Conservation (phyloP, 805 yeast genomes). For the Metschnikowia picachoensis region DNA sequence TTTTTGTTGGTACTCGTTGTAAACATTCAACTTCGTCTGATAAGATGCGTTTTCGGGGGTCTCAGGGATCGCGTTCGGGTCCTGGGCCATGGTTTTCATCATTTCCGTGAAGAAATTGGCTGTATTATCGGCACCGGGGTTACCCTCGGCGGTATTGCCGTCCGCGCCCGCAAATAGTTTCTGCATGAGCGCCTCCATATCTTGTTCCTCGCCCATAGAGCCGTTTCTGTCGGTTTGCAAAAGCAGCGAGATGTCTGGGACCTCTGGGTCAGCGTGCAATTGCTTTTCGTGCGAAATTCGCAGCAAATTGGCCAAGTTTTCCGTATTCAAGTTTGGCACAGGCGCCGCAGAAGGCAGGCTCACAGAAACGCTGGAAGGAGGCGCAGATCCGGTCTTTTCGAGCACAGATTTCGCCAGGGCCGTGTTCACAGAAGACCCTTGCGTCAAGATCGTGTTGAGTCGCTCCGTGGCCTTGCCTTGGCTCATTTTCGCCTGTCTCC, state of each 20-base stretch:
- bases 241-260: constrained; percentile 31
- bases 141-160: constrained; percentile 10
- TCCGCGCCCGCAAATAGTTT: constrained; percentile 24
- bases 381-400: not conserved
- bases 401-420: constrained; percentile 32
- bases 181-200: constrained; percentile 34
- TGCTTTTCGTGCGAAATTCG: not conserved
- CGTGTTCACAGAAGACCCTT: constrained; percentile 36
- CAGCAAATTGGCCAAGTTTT: not conserved
- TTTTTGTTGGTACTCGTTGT: constrained; percentile 31
- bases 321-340: not conserved
- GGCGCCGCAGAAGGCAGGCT: not conserved
- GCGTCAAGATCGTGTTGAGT: constrained; percentile 43
- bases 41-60: constrained; percentile 23
- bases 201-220: constrained; percentile 15
- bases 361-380: not conserved
- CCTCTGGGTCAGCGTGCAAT: constrained; percentile 36
- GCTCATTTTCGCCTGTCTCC: constrained; percentile 60
- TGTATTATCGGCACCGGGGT: constrained; percentile 2
- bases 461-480: constrained; percentile 53
- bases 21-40: constrained; percentile 27
- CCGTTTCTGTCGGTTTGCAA: constrained; percentile 7
- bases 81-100: constrained; percentile 28
- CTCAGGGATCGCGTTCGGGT: constrained; percentile 8
- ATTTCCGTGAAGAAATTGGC: constrained; percentile 24